Conservation (phyloP, 495 filamentous ascomycete species). For the Tuber umbilicatum region DNA sequence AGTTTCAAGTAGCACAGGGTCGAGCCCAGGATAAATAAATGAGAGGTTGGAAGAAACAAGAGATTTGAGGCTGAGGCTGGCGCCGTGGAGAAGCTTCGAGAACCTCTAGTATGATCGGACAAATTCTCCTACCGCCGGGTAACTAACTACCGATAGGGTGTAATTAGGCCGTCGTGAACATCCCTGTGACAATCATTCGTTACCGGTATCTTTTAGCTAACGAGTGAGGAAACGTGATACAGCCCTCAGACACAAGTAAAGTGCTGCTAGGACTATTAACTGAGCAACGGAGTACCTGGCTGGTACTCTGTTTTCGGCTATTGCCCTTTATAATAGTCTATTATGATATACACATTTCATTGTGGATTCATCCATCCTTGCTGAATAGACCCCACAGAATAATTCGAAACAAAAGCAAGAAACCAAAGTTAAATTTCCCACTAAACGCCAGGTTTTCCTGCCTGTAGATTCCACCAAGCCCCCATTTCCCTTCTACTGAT, state of each 20-base stretch:
- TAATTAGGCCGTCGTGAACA: background rate
- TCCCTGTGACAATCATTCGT: background rate
- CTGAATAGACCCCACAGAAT: background rate
- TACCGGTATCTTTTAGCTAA: background rate
- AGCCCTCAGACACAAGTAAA: background rate
- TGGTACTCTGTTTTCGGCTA: background rate
- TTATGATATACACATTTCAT: background rate
- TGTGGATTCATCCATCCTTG: background rate
- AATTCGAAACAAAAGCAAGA: background rate
- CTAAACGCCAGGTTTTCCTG: background rate
- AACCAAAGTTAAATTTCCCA: background rate
- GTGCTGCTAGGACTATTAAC: background rate
- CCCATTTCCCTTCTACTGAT: constrained; percentile 49
- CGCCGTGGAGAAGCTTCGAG: constrained; percentile 25
- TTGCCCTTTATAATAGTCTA: background rate
- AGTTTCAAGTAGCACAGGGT: constrained; percentile 6
- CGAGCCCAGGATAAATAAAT: background rate
- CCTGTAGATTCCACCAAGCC: background rate
- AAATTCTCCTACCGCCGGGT: background rate
- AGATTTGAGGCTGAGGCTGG: background rate
- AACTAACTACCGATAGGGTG: background rate
- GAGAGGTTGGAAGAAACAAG: background rate
- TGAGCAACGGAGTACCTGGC: background rate
- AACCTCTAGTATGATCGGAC: background rate
- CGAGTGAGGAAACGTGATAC: background rate